Conservation (phyloP, 306 rosid genomes). For the apple (Malus domestica) region DNA sequence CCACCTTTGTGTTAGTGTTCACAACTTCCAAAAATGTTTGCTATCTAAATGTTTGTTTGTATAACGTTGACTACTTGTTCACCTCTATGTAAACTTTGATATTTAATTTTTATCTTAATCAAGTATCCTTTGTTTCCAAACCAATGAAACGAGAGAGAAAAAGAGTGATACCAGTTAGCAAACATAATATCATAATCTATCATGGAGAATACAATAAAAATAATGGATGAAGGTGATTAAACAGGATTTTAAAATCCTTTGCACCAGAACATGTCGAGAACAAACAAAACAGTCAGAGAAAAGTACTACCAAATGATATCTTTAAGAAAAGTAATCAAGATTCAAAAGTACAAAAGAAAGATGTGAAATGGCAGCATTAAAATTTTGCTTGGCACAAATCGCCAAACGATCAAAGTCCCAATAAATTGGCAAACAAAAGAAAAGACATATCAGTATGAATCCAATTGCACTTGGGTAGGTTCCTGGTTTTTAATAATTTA, state of each 20-base stretch:
- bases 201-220: not conserved
- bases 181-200: not conserved
- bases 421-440: not conserved
- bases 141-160: not conserved
- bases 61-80: not conserved
- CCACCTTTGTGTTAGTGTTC: not conserved
- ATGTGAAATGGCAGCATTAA: not conserved
- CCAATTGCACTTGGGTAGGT: not conserved
- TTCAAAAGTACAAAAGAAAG: not conserved
- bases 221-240: not conserved
- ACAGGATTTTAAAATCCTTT: not conserved
- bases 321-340: not conserved
- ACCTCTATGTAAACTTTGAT: not conserved
- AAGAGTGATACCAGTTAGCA: not conserved
- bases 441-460: not conserved
- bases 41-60: not conserved
- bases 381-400: not conserved
- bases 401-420: not conserved
- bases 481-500: not conserved
- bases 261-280: not conserved
- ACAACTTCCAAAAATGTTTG: not conserved
- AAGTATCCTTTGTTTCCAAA: not conserved
- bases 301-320: not conserved
- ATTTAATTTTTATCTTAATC: not conserved
- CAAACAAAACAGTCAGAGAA: not conserved